Base-by-base conservation (phyloP, 441 rosid species). In the Gossypium gossypioides region DNA sequence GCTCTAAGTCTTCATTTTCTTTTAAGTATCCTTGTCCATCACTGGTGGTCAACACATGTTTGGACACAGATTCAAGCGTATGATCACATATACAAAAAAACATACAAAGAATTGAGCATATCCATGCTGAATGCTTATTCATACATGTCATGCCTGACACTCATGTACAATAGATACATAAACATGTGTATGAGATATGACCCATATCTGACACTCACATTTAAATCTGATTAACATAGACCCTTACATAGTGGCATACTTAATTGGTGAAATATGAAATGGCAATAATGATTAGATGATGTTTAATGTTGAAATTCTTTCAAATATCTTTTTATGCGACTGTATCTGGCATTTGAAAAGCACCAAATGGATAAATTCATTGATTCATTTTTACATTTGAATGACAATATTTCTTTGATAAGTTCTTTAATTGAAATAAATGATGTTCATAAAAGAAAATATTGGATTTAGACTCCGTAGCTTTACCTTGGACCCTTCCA, bases 401-500 rank as follows among this genome's bases (percentile, higher is more conserved):
- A 61, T 16, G 66, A 61, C 24, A 61, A 61, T 29, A 6, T 2
- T 61, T 61, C n/a, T 25, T 37, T 37, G 27, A 19, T 2, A 18
- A 63, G 27, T 10, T 50, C 27, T 37, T 63, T 40, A 37, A 37
- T 9, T 3, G 16, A 57, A 57, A 58, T 55, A 8, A 55, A 54
- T 19, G 27, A 55, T 8, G 57, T 16, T 8, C 42, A 44, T 21
- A 42, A 46, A 65, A 44, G 13, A 7, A 13, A 42, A 66, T 15
- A 29, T 7, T 51, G 46, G 42, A 51, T 22, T 34, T 25, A 42
- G 52, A 19, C 27, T 37, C 42, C 25, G 16, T 24, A 21, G 34
- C 15, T 22, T 59, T 42, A 93, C 98, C 93, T 93, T 93, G 27
- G 97, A 90, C 76, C 96, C 93, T 79, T 90, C 88, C 95, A 90